phyloP scores from a whole-genome alignment of 2,329 filamentous ascomycete genomes.

The Colletotrichum tamarilloi region DNA sequence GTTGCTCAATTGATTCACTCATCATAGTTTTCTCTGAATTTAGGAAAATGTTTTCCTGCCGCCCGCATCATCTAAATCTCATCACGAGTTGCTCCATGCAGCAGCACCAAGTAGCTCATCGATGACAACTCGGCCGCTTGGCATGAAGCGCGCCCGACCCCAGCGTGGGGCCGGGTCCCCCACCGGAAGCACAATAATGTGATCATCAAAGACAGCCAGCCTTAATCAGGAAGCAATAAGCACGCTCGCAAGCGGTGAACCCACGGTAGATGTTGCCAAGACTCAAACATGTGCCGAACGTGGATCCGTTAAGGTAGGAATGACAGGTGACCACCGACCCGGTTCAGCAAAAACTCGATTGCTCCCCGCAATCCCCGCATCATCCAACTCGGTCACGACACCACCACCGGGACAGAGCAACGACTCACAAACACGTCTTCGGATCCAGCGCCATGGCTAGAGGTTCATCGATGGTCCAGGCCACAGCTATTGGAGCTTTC shows the following conservation, averaged over 20 bases:
- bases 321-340: conserved; percentile 32
- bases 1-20: no score
- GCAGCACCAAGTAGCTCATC: not conserved
- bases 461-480: not conserved
- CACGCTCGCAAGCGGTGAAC: not conserved
- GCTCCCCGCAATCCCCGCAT: conserved; percentile 15
- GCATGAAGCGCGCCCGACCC: not conserved
- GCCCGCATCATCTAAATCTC: not conserved
- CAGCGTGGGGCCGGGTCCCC: not conserved
- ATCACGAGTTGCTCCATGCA: not conserved
- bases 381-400: not conserved
- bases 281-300: conserved; percentile 19
- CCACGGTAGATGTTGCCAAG: conserved; percentile 12
- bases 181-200: not conserved
- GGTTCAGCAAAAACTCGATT: not conserved
- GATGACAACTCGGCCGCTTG: not conserved
- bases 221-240: not conserved
- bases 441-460: not conserved
- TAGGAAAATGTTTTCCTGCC: not conserved
- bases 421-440: no score
- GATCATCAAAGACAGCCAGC: not conserved
- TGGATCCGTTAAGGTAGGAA: not conserved
- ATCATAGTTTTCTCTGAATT: no score
- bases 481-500: not conserved
- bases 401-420: not conserved